Base-by-base conservation (phyloP, 2,329 filamentous ascomycete species). In the Neopestalotiopsis rosae region DNA sequence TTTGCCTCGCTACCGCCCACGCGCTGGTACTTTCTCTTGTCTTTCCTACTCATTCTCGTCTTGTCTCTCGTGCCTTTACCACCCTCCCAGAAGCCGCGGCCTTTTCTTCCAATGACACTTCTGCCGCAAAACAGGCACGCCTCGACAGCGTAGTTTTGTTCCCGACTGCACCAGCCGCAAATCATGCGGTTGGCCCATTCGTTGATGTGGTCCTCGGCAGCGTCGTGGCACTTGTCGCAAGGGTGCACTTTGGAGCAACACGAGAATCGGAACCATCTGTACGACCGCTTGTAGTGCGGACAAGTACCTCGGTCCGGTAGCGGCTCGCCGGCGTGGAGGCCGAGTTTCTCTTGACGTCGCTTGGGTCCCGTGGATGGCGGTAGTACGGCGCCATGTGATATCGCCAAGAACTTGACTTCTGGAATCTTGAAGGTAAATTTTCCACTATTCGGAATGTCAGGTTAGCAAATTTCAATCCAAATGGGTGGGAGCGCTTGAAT, bases 101-200 rank as follows among this genome's bases (percentile, higher is more conserved):
- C 88, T 76, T 89, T 91, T 72, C 81, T 85, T 0, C 92, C 90
- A 66, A 94, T 86, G 13, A 96, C 87, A 64, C 86, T 88, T 42
- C 90, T 84, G 63, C 91, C 91, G 76, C 94, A 97, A 75, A 93
- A 89, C 1, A 84, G 86, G 78, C 94, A 97, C 70, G 91, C 90
- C 76, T 95, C 92, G 1, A 92, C 90, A 28, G 90, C 84, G 79
- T 94, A 97, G 72, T 90, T 90, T 81, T 95, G 93, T 83, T 97
- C 94, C 65, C 94, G 85, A 71, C 91, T 94, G 79, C 93, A 94
- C 83, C 87, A 92, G 6, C 92, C 92, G 78, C 92, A 95, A 45
- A 95, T 89, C 92, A 96, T 96, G 63, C 93, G 85, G 75, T 91
- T 94, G 7, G 94, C 94, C 86, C 93, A 94, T 81, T 96, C 94